These are phyloP conservation scores for Gynochthodes officinalis DNA, from an alignment of 257 asterid species.

Conservation along the genomic window DNA sequence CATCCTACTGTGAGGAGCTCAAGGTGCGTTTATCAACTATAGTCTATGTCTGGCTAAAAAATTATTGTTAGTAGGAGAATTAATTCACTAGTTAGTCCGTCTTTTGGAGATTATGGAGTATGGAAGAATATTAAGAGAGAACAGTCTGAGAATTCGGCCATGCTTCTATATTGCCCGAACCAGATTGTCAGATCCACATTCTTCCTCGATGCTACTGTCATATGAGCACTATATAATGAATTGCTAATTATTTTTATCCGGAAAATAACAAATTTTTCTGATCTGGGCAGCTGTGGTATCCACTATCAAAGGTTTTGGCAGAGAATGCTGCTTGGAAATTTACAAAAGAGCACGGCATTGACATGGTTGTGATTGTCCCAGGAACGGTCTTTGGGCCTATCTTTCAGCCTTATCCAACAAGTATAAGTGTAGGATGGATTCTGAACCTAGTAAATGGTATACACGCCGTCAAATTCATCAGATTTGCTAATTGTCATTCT, in stretches of 20 bases:
- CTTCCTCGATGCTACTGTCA: neutral
- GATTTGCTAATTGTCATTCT: neutral
- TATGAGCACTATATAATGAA: neutral
- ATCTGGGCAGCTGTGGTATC: constrained; percentile 38
- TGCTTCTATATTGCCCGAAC: neutral
- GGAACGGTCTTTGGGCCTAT: constrained; percentile 57
- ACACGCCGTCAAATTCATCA: neutral
- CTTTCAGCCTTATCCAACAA: constrained; percentile 42
- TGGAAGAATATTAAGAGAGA: neutral
- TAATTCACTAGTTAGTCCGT: no score
- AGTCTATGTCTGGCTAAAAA: no score
- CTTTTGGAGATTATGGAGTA: neutral
- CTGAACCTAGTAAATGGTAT: constrained; percentile 14
- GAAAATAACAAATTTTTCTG: neutral
- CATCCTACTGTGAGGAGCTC: constrained; percentile 36
- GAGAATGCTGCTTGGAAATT: constrained; percentile 61
- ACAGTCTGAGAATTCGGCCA: neutral
- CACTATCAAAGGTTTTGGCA: constrained; percentile 59
- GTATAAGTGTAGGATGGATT: neutral
- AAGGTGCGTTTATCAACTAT: constrained; percentile 29
- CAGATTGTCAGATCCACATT: neutral
- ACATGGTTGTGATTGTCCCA: constrained; percentile 52
- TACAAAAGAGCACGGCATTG: constrained; percentile 43
- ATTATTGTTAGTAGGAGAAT: no score
- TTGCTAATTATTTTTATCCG: no score